phyloP scores from a whole-genome alignment of 371 early-diverging fungal species.

The Mortierella sp. region DNA sequence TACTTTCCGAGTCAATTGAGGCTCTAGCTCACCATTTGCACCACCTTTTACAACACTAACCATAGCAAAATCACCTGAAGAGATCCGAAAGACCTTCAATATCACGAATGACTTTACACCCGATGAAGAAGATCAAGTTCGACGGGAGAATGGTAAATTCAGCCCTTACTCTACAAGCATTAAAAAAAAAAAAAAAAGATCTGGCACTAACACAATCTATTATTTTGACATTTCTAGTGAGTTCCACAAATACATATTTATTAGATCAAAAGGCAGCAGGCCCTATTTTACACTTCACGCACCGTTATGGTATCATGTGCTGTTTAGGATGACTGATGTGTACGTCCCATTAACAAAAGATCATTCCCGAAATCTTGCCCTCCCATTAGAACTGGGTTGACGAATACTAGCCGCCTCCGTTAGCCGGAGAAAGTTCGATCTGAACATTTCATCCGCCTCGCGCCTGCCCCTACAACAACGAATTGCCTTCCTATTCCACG shows the following conservation, averaged over 20 bases:
- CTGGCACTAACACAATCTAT: not conserved
- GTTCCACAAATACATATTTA: too few relatives aligned
- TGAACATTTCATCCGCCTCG: not conserved
- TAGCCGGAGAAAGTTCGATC: not conserved
- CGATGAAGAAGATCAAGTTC: constrained; percentile 81
- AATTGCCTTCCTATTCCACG: too few relatives aligned
- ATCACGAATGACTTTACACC: constrained; percentile 90
- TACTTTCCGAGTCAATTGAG: not conserved
- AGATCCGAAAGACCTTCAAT: constrained; percentile 86
- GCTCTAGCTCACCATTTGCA: not conserved
- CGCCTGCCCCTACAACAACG: not conserved
- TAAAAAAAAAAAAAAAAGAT: not conserved
- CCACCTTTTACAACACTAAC: not conserved
- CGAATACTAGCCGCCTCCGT: not conserved
- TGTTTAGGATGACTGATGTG: too few relatives aligned
- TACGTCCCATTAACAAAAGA: too few relatives aligned
- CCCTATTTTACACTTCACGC: too few relatives aligned
- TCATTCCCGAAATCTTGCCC: too few relatives aligned
- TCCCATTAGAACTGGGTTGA: not conserved
- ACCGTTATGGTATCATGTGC: too few relatives aligned
- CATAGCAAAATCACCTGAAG: constrained; percentile 80
- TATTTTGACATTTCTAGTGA: too few relatives aligned
- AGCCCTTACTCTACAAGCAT: not conserved
- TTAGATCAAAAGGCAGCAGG: too few relatives aligned
- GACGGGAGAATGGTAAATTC: constrained; percentile 67